Evolutionary conservation across 345 rosid genomes (phyloP).

Genomic region (Eucalyptus polyanthemos): DNA sequence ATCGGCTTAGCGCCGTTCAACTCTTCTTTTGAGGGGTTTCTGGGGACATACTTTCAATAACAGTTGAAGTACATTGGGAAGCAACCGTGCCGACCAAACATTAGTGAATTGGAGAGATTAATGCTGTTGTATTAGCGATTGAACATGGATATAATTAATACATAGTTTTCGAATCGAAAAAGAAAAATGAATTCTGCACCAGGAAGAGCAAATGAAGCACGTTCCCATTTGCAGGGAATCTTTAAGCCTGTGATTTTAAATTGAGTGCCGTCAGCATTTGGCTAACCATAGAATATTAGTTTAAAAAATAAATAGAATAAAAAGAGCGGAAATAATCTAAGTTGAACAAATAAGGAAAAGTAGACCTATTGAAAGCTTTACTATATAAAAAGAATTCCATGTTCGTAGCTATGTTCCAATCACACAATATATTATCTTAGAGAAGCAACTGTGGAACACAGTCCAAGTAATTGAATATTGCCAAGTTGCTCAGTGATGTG

Average conservation of each 20-base stretch:
- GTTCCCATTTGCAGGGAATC: not conserved
- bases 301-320: no score
- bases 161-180: not conserved
- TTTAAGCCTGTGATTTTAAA: not conserved
- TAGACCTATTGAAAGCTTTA: not conserved
- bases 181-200: not conserved
- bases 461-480: not conserved
- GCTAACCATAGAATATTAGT: not conserved
- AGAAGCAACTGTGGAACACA: not conserved
- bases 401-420: not conserved
- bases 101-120: not conserved
- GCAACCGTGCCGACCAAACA: not conserved
- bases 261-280: not conserved
- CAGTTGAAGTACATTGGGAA: not conserved
- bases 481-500: not conserved
- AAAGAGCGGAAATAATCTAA: not conserved
- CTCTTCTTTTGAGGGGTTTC: not conserved
- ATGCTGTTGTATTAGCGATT: not conserved
- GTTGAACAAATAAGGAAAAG: not conserved
- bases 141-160: not conserved
- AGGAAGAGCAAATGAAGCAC: not conserved
- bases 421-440: not conserved
- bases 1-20: not conserved
- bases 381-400: not conserved
- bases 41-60: not conserved